A percentile compares a stretch with the other conserved stretches of the same genome.
Conservation (phyloP, 805 yeast genomes). For the Metschnikowia sp. region DNA sequence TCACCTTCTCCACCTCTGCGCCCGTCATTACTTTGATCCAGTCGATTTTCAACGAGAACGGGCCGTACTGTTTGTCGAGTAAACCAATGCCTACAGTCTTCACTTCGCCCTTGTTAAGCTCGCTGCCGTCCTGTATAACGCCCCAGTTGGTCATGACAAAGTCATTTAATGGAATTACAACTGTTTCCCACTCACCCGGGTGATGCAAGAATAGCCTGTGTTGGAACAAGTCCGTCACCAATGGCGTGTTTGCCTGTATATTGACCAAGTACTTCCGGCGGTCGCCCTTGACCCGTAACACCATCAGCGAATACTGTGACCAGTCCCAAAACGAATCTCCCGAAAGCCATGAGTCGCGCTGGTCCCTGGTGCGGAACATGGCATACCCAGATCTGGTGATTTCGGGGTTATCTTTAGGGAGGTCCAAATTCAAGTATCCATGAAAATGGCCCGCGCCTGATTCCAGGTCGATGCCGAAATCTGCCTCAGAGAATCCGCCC, state of each 20-base stretch:
- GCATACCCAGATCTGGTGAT: constrained; percentile 55
- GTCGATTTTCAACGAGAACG: constrained; percentile 65
- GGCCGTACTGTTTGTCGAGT: constrained; percentile 75
- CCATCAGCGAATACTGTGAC: constrained; percentile 58
- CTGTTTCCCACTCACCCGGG: constrained; percentile 82
- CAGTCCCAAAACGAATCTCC: constrained; percentile 64
- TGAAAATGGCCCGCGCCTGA: constrained; percentile 36
- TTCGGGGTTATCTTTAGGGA: constrained; percentile 42
- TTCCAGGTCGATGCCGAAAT: constrained; percentile 40
- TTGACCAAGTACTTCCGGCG: constrained; percentile 73
- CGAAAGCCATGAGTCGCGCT: constrained; percentile 34
- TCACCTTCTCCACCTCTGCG: constrained; percentile 42
- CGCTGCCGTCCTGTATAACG: constrained; percentile 46
- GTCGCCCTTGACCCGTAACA: constrained; percentile 70
- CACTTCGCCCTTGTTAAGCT: constrained; percentile 59
- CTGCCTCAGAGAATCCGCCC: constrained; percentile 74
- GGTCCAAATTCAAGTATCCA: constrained; percentile 57
- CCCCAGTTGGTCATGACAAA: constrained; percentile 86
- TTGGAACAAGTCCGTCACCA: constrained; percentile 76
- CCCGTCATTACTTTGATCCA: constrained; percentile 70
- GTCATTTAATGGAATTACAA: constrained; percentile 70
- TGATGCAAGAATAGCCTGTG: constrained; percentile 69
- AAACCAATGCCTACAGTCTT: constrained; percentile 77
- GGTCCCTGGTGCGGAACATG: constrained; percentile 78
- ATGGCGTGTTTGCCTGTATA: constrained; percentile 76